Evolutionary conservation across 257 asterid genomes (phyloP), one percentile per base, ranked within the genome.

Genomic region (Rehmannia glutinosa): DNA sequence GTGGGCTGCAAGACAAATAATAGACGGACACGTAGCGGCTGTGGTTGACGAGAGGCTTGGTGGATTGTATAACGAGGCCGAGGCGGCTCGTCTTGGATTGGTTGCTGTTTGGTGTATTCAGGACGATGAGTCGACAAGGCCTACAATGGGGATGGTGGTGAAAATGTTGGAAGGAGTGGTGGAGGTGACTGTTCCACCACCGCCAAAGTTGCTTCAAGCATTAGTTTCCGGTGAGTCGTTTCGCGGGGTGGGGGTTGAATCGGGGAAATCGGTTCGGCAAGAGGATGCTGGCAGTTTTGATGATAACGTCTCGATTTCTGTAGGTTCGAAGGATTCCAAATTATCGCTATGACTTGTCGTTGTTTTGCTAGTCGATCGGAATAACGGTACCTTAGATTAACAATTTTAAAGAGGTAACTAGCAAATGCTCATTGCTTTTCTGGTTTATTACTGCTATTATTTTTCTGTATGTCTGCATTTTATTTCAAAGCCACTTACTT

Each of bases 91-190:
- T 0, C 54, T 83, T 12, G 95, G 88, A 13, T 45, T 87, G 60
- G 81, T 84, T 3, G 95, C 95, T 0, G 72, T 90, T 51, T 90
- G 97, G 96, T 88, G 97, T 52, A 86, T 90, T 33, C 97, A 90
- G 64, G 96, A 90, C 1, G 97, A 90, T 12, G 96, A 86, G 42
- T 74, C 82, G 6, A 62, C 46, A 21, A 79, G 97, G 66, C 97
- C 97, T 10, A 73, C 88, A 13, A 90, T 90, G 96, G 92, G 96
- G 73, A 73, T 75, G 85, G 97, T 90, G 72, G 87, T 90, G 77
- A 87, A 86, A 66, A 88, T 90, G 92, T 62, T 90, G 82, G 97
- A 90, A 77, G 97, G 97, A 2, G 86, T 90, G 33, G 96, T 87
- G 60, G 95, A 86, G 75, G 86, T 86, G 60, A 23, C 60, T 0